phyloP scores from a whole-genome alignment of 495 filamentous ascomycete genomes.

The Cryomyces antarcticus region DNA sequence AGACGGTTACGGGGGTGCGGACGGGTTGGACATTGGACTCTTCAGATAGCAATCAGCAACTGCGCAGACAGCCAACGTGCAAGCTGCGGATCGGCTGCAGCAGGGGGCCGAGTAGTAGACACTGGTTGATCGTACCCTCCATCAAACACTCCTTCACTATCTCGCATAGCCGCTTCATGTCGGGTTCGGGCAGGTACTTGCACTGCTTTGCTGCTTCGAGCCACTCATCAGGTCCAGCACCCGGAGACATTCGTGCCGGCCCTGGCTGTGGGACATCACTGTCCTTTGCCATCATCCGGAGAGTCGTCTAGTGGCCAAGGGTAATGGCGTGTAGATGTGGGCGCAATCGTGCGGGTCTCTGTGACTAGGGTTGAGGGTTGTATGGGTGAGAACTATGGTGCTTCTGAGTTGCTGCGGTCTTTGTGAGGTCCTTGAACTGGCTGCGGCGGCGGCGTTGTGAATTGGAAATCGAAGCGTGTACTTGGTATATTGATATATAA shows the following conservation, averaged over 20 bases:
- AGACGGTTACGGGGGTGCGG: constrained; percentile 88
- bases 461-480: too few relatives aligned
- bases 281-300: constrained; percentile 23
- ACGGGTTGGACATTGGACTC: constrained; percentile 98
- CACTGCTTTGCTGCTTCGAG: constrained; percentile 86
- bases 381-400: too few relatives aligned
- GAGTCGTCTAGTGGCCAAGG: too few relatives aligned
- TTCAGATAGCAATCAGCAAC: constrained; percentile 14
- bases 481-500: too few relatives aligned
- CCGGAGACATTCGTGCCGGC: constrained; percentile 60
- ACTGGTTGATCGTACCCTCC: constrained; percentile 41
- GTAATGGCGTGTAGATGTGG: too few relatives aligned
- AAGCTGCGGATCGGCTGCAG: too few relatives aligned
- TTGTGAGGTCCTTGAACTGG: too few relatives aligned
- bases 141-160: constrained; percentile 96
- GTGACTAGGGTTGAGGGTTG: too few relatives aligned
- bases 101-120: too few relatives aligned
- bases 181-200: constrained; percentile 82
- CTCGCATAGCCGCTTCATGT: constrained; percentile 97
- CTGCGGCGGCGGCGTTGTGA: too few relatives aligned
- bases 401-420: too few relatives aligned
- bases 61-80: not conserved
- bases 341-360: too few relatives aligned
- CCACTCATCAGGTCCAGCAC: constrained; percentile 89
- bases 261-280: constrained; percentile 69